phyloP scores from a whole-genome alignment of 75 land plant genomes.

The Selaginella tamariscina region DNA sequence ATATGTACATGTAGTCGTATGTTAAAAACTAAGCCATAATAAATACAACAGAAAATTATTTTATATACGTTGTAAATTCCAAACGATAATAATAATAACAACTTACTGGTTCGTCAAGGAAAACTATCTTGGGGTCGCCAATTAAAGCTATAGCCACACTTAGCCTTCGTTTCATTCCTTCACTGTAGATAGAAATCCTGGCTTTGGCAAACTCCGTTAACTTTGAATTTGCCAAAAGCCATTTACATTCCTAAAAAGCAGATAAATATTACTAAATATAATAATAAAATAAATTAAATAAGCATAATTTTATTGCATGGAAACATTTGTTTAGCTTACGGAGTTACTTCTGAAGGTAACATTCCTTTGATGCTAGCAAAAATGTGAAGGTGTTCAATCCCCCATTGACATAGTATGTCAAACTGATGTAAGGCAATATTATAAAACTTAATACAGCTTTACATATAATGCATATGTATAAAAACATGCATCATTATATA shows the following conservation, averaged over 20 bases:
- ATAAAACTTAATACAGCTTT: too few species aligned
- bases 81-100: neutral
- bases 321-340: conserved; percentile 9
- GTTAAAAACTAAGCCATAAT: neutral
- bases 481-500: too few species aligned
- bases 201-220: conserved; percentile 47
- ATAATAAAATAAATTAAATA: neutral
- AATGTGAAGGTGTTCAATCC: conserved; percentile 70
- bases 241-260: conserved; percentile 40
- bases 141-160: conserved; percentile 94
- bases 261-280: neutral
- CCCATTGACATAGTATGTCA: conserved; percentile 81
- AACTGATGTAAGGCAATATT: conserved; percentile 35
- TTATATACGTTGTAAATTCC: neutral
- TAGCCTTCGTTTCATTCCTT: conserved; percentile 93
- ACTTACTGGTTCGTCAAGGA: conserved; percentile 87
- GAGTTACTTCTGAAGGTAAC: conserved; percentile 26
- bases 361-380: conserved; percentile 93
- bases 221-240: conserved; percentile 60
- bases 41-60: neutral
- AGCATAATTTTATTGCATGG: neutral
- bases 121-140: conserved; percentile 91
- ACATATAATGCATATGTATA: too few species aligned
- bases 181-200: conserved; percentile 80
- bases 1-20: neutral